Conservation (phyloP, 2,329 filamentous ascomycete genomes). For the Microascus cirrosus region DNA sequence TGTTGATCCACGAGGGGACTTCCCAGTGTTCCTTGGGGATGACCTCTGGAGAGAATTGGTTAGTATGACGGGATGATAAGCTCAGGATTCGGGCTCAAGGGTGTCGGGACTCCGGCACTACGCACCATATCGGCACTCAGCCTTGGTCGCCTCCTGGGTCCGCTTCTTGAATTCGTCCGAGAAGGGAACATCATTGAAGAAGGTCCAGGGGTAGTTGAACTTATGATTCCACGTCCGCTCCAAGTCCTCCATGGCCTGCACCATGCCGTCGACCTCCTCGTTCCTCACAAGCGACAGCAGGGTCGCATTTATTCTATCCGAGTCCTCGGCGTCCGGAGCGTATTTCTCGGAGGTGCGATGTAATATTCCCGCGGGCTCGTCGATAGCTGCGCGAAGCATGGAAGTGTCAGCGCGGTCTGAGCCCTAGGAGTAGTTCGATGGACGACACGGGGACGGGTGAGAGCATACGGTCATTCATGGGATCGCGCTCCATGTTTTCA, state of each 20-base stretch:
- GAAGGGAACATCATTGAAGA: conserved; percentile 95
- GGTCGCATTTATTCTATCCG: conserved; percentile 84
- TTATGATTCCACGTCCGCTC: conserved; percentile 96
- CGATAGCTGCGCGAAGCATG: conserved; percentile 50
- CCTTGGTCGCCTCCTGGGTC: conserved; percentile 75
- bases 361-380: conserved; percentile 70
- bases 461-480: conserved; percentile 71
- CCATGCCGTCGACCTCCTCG: conserved; percentile 71
- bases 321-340: conserved; percentile 60
- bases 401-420: conserved; percentile 10
- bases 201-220: conserved; percentile 99
- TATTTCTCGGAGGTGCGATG: conserved; percentile 68
- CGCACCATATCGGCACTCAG: conserved; percentile 72
- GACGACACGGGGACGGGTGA: not conserved
- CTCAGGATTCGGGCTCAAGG: not conserved
- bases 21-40: conserved; percentile 96
- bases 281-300: conserved; percentile 88
- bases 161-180: conserved; percentile 82
- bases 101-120: conserved; percentile 8
- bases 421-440: not conserved
- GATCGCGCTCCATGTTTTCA: conserved; percentile 63
- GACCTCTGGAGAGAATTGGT: conserved; percentile 42
- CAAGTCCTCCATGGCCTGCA: conserved; percentile 81
- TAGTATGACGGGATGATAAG: conserved; percentile 1
- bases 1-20: conserved; percentile 82